phyloP scores from a whole-genome alignment of 768 basidiomycete genomes.

The Nevesoporus exiguus region DNA sequence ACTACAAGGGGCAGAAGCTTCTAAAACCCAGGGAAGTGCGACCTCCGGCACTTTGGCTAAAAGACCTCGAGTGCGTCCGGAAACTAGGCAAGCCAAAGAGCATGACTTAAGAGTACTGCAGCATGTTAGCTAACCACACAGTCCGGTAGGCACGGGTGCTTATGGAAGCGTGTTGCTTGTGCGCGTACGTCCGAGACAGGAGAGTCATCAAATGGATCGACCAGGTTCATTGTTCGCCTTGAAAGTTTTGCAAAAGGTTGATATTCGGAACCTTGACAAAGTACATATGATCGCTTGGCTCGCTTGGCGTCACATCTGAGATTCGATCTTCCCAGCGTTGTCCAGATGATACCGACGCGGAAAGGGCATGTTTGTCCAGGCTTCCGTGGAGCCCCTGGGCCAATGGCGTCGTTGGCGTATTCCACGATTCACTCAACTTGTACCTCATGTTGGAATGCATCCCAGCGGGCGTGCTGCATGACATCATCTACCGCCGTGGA shows the following conservation, averaged over 20 bases:
- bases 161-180: constrained; percentile 44
- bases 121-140: constrained; percentile 4
- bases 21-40: constrained; percentile 35
- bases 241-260: constrained; percentile 40
- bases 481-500: constrained; percentile 31
- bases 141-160: constrained; percentile 37
- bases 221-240: constrained; percentile 43
- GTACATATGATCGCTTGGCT: constrained; percentile 16
- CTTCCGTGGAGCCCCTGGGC: constrained; percentile 57
- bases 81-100: constrained; percentile 34
- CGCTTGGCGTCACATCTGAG: neutral
- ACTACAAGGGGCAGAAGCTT: constrained; percentile 12
- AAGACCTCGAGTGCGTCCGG: constrained; percentile 42
- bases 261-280: constrained; percentile 31
- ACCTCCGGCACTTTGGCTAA: constrained; percentile 34
- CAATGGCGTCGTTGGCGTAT: constrained; percentile 42
- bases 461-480: constrained; percentile 42
- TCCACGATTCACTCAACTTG: constrained; percentile 45
- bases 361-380: constrained; percentile 38
- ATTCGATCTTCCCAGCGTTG: constrained; percentile 17
- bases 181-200: constrained; percentile 29
- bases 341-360: constrained; percentile 35
- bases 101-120: neutral
- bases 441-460: constrained; percentile 53
- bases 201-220: constrained; percentile 31